phyloP scores from a whole-genome alignment of 1,139 yeast genomes.

The Yamadazyma jaroonii region DNA sequence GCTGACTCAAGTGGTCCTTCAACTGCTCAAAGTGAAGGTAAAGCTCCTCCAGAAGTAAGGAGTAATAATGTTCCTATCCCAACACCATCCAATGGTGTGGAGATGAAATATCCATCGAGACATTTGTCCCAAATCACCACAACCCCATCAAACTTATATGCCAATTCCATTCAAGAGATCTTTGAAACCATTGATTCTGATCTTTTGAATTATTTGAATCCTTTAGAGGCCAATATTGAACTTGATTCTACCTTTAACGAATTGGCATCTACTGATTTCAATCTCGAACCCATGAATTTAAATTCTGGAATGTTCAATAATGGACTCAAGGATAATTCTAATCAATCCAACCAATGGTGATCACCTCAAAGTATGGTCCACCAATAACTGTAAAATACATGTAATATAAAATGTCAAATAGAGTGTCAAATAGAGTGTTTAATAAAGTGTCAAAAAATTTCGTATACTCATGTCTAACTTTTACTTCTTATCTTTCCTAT shows the following conservation, averaged over 20 bases:
- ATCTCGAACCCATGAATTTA: slow-evolving; percentile 4
- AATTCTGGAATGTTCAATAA: slow-evolving; percentile 3
- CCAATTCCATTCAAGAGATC: slow-evolving; percentile 25
- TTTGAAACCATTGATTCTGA: slow-evolving; percentile 34
- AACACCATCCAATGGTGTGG: no score
- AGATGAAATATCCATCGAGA: not conserved
- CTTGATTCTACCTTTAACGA: slow-evolving; percentile 12
- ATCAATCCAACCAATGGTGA: no score
- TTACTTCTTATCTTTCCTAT: slow-evolving; percentile 8
- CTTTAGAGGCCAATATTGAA: slow-evolving; percentile 23
- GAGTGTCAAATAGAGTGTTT: no score
- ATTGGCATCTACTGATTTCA: slow-evolving; percentile 4
- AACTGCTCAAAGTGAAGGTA: not conserved
- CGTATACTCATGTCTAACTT: slow-evolving; percentile 12
- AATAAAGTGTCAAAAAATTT: slow-evolving; percentile 1
- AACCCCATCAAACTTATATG: slow-evolving; percentile 8
- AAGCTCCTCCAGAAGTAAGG: not conserved
- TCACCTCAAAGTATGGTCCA: no score
- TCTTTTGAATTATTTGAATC: slow-evolving; percentile 25
- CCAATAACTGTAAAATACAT: not conserved
- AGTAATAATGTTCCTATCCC: not conserved
- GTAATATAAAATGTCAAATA: slow-evolving; percentile 2
- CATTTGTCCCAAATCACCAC: not conserved
- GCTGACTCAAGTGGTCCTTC: slow-evolving; percentile 1
- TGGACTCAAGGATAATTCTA: not conserved